These are phyloP conservation scores for Haematococcus lacustris DNA, from an alignment of 139 green algal species.

Conservation along the genomic window DNA sequence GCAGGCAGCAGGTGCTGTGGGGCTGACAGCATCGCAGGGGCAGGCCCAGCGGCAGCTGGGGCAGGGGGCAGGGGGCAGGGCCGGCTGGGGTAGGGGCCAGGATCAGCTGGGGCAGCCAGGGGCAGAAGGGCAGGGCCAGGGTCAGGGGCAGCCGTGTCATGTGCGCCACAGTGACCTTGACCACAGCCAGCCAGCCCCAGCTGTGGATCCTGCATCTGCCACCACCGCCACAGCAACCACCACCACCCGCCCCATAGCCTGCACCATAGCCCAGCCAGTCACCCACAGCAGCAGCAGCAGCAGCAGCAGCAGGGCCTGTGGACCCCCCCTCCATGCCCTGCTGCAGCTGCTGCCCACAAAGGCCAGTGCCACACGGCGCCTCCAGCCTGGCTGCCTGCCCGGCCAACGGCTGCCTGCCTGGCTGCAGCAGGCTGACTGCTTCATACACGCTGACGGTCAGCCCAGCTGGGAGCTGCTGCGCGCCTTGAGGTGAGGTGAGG, in stretches of 20 bases:
- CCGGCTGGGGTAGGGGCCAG: too few relatives aligned
- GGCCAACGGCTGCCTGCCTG: too few relatives aligned
- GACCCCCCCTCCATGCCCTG: not conserved
- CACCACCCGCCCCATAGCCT: too few relatives aligned
- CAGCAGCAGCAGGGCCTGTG: not conserved
- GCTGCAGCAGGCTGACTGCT: slow-evolving; percentile 18
- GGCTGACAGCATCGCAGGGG: not conserved
- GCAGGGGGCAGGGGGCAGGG: too few relatives aligned
- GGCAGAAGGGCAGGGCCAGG: not conserved
- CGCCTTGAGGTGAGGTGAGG: not conserved
- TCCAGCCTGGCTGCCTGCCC: too few relatives aligned
- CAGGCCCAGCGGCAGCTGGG: not conserved
- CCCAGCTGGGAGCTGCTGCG: slow-evolving; percentile 1
- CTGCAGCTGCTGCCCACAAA: not conserved
- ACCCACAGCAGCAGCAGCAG: not conserved
- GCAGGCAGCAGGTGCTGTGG: not conserved
- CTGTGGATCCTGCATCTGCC: too few relatives aligned
- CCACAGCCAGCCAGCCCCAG: too few relatives aligned
- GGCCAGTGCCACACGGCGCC: too few relatives aligned
- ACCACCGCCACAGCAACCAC: too few relatives aligned
- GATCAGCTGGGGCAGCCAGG: not conserved
- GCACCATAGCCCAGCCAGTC: not conserved
- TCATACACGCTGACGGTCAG: slow-evolving; percentile 25
- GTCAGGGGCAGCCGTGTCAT: too few relatives aligned
- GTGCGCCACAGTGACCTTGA: too few relatives aligned